These are phyloP conservation scores for Cyclostephanos invisitatus DNA, from an alignment of 108 stramenopile species.

Conservation along the genomic window DNA sequence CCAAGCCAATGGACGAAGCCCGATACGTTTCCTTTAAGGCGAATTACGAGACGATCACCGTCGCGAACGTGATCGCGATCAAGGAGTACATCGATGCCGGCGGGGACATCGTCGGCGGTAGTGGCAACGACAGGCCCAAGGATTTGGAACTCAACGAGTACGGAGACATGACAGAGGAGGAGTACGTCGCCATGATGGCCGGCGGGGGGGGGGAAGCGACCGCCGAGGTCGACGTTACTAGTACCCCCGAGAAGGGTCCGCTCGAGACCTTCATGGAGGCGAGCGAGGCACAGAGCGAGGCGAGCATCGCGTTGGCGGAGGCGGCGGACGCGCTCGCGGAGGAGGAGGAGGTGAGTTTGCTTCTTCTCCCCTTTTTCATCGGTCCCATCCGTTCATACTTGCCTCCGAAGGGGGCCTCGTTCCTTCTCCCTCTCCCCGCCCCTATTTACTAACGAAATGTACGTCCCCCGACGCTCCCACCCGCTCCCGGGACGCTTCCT, in stretches of 20 bases:
- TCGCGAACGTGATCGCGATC: constrained; percentile 81
- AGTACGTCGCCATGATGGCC: constrained; percentile 62
- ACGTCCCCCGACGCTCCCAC: too few species aligned
- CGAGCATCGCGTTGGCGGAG: constrained; percentile 71
- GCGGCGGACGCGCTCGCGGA: constrained; percentile 82
- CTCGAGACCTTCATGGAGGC: constrained; percentile 73
- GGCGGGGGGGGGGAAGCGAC: constrained; percentile 30
- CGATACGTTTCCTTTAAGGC: constrained; percentile 65
- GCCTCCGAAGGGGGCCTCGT: too few species aligned
- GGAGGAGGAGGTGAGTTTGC: constrained; percentile 76
- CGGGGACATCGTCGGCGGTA: too few species aligned
- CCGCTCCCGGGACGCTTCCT: too few species aligned
- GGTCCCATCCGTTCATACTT: neutral
- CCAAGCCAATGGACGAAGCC: constrained; percentile 54
- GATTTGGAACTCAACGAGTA: constrained; percentile 77
- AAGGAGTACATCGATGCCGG: constrained; percentile 70
- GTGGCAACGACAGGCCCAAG: constrained; percentile 43
- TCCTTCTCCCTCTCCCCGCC: too few species aligned
- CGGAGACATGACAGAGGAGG: constrained; percentile 78
- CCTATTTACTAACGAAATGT: too few species aligned
- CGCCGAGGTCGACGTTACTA: constrained; percentile 23
- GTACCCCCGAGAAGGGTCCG: constrained; percentile 52
- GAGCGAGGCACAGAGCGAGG: constrained; percentile 68
- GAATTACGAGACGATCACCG: constrained; percentile 80
- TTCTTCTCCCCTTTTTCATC: neutral